Percentiles rank a stretch among this genome's conserved stretches.
Conservation (phyloP, 2,329 filamentous ascomycete genomes). For the Stromatinia cepivora region DNA sequence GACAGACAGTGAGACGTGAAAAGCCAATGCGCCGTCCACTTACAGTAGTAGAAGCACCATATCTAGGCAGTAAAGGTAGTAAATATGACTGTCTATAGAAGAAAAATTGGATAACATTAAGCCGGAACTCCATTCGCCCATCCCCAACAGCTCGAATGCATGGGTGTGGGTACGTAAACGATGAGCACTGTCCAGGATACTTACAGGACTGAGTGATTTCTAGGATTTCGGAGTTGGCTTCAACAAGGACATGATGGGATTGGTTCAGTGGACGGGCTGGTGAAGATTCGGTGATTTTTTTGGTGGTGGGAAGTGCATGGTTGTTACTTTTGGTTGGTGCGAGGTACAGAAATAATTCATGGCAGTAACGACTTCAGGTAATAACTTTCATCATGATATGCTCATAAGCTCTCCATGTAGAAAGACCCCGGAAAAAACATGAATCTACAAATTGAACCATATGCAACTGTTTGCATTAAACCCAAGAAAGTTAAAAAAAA, state of each 20-base stretch:
- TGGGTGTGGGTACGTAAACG: neutral
- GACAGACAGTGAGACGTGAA: neutral
- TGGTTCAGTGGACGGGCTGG: constrained; percentile 1
- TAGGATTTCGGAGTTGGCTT: constrained; percentile 2
- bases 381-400: constrained; percentile 2
- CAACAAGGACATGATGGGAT: neutral
- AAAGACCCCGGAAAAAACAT: neutral
- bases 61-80: constrained; percentile 9
- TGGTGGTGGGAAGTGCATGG: neutral
- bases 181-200: constrained; percentile 9
- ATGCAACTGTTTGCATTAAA: neutral
- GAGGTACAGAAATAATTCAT: neutral
- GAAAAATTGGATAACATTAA: neutral
- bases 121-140: neutral
- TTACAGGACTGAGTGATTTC: constrained; percentile 1
- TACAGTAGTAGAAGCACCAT: constrained; percentile 3
- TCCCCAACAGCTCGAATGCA: constrained; percentile 1
- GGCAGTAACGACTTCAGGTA: constrained; percentile 7
- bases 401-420: neutral
- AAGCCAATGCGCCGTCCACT: constrained; percentile 4
- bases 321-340: neutral
- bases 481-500: neutral
- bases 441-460: neutral
- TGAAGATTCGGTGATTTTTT: neutral
- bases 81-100: neutral